Evolutionary conservation across 768 basidiomycete genomes (phyloP), one percentile per base, ranked within the genome.

Genomic region (Leccinellum albellum): DNA sequence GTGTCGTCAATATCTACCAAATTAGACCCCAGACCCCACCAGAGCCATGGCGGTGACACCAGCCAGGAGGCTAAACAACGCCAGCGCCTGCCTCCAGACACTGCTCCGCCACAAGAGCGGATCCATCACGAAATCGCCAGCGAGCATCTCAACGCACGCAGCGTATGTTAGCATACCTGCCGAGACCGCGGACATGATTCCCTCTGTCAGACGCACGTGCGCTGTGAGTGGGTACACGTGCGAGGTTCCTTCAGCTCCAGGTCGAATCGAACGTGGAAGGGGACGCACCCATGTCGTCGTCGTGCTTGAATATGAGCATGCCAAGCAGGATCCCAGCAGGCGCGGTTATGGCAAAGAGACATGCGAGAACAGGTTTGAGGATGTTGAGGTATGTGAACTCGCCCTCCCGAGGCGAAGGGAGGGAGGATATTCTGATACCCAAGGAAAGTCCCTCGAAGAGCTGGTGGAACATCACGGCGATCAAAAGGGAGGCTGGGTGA

Each of bases 161-260:
- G 87, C 90, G 64, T 91, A 92, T 46, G 87, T 90, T 50, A 93
- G 79, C 86, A 92, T 85, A 3, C 90, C 89, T 1, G 89, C 88
- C 0, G 87, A 89, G 31, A 91, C 76, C n/a, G 88, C 88, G 7
- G 84, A 86, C 86, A 91, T 85, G 45, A 91, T 65, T 21, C 90
- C 90, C 66, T 88, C 85, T 1, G 78, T 77, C 15, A 88, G 76
- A 35, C 76, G 72, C 68, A 86, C 74, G n/a, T 75, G 74, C 10
- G 75, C 80, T 80, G 62, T 28, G 24, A 20, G 14, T 4, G 8
- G 8, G 35, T 37, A 0, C 35, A 37, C 4, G 35, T 9, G 9
- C 37, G 37, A 37, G 17, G 37, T 37, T n/a, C 6, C 13, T 10
- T 62, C 10, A 60, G 50, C 37, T 10, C 17, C 26, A 37, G 29